A percentile compares a stretch with the other conserved stretches of the same genome.
phyloP scores from a whole-genome alignment of 495 filamentous ascomycete species.

The Lophiotrema nucula region DNA sequence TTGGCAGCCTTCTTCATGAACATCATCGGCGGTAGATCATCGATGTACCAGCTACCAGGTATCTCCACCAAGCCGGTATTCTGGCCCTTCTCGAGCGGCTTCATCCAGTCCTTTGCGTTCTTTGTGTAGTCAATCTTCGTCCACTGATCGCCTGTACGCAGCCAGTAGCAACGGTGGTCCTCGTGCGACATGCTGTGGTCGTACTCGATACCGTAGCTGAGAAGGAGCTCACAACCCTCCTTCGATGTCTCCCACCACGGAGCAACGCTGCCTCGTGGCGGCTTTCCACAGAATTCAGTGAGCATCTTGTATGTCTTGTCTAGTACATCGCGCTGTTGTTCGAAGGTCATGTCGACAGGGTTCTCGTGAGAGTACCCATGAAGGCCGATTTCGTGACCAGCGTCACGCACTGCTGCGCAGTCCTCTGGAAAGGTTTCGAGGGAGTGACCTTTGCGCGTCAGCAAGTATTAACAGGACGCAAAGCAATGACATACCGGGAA shows the following conservation, averaged over 20 bases:
- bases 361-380: constrained; percentile 75
- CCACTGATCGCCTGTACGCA: constrained; percentile 49
- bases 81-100: constrained; percentile 48
- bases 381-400: constrained; percentile 68
- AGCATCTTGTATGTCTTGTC: constrained; percentile 74
- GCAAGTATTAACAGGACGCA: not conserved
- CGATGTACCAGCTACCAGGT: constrained; percentile 58
- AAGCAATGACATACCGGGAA: constrained; percentile 46
- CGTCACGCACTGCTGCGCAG: constrained; percentile 68
- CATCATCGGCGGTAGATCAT: constrained; percentile 58
- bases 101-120: constrained; percentile 57
- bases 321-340: constrained; percentile 72
- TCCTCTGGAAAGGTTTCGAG: constrained; percentile 79
- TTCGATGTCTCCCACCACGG: constrained; percentile 54
- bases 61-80: constrained; percentile 56
- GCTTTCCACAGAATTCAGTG: constrained; percentile 68
- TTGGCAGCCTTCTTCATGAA: constrained; percentile 55
- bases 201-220: constrained; percentile 45
- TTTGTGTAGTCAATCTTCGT: constrained; percentile 53
- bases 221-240: constrained; percentile 51
- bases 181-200: constrained; percentile 42
- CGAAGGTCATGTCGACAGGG: constrained; percentile 65
- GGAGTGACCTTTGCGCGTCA: constrained; percentile 55
- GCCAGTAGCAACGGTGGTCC: constrained; percentile 58
- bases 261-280: constrained; percentile 64